Conservation (phyloP, 1,139 yeast genomes). For the Hansenula sp. region DNA sequence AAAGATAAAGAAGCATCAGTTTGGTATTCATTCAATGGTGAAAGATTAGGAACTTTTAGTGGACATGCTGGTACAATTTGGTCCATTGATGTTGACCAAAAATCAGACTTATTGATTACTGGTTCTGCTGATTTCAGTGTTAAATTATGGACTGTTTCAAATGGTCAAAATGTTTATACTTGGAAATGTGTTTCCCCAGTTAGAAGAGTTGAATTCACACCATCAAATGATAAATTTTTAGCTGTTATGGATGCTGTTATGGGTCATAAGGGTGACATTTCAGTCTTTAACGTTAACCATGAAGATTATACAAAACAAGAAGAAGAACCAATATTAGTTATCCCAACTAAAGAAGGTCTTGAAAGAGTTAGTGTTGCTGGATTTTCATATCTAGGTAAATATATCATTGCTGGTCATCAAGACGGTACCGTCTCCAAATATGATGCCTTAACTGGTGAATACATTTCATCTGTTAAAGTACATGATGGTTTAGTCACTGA, state of each 20-base stretch:
- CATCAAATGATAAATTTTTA: conserved; percentile 64
- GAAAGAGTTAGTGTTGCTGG: conserved; percentile 82
- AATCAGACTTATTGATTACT: conserved; percentile 68
- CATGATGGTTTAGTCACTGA: conserved; percentile 85
- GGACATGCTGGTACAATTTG: conserved; percentile 94
- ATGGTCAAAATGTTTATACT: conserved; percentile 72
- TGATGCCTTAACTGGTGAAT: conserved; percentile 72
- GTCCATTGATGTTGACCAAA: conserved; percentile 84
- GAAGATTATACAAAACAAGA: conserved; percentile 35
- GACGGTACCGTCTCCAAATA: conserved; percentile 83
- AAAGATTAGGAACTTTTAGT: conserved; percentile 88
- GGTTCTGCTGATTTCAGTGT: conserved; percentile 90
- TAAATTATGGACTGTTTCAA: conserved; percentile 79
- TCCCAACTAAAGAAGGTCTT: conserved; percentile 55
- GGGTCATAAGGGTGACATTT: conserved; percentile 82
- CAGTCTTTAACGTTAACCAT: conserved; percentile 58
- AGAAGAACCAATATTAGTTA: conserved; percentile 56
- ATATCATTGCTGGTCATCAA: conserved; percentile 82
- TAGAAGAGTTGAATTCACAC: conserved; percentile 84
- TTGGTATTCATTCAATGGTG: conserved; percentile 96
- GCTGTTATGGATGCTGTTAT: conserved; percentile 89
- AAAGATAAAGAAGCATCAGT: conserved; percentile 87
- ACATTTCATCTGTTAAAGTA: conserved; percentile 51
- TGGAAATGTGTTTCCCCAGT: conserved; percentile 84
- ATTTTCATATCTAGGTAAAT: conserved; percentile 75